Conservation (phyloP, 441 rosid species). For the Populus trichocarpa region DNA sequence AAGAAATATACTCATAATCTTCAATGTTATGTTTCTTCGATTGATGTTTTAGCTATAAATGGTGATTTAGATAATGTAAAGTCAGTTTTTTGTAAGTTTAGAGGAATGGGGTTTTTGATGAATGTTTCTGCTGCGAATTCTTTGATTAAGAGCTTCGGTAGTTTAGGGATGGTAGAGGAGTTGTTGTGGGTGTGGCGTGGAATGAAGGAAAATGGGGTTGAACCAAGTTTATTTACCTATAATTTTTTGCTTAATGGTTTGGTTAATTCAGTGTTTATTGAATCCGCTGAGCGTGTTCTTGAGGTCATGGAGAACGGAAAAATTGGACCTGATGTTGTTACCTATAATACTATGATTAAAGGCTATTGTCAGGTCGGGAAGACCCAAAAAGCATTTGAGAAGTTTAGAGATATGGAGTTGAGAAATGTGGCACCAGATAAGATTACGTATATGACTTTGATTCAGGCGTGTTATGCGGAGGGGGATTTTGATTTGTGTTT, state of each 20-base stretch:
- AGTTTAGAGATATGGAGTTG: constrained; percentile 59
- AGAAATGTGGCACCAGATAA: constrained; percentile 14
- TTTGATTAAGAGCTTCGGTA: constrained; percentile 61
- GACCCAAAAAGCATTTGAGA: constrained; percentile 59
- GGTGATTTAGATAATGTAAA: constrained; percentile 48
- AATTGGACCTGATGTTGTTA: constrained; percentile 59
- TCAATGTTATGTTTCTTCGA: constrained; percentile 63
- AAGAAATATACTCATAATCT: constrained; percentile 58
- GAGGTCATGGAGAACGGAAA: constrained; percentile 74
- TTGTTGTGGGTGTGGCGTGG: constrained; percentile 67
- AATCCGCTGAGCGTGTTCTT: constrained; percentile 73
- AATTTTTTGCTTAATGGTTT: constrained; percentile 74
- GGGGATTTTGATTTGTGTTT: constrained; percentile 61
- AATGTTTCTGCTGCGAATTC: constrained; percentile 38
- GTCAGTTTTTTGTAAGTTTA: constrained; percentile 35
- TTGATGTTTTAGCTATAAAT: constrained; percentile 48
- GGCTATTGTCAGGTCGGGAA: constrained; percentile 75
- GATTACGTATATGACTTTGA: constrained; percentile 78
- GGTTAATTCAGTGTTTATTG: constrained; percentile 64
- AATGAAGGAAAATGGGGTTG: constrained; percentile 72
- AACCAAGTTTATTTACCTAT: constrained; percentile 63
- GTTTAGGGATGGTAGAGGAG: constrained; percentile 84
- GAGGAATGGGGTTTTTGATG: constrained; percentile 40
- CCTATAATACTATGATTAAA: constrained; percentile 79
- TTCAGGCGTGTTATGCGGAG: constrained; percentile 68